A percentile compares a stretch with the other conserved stretches of the same genome.
These are phyloP conservation scores for Aspergillus sclerotialis DNA, from an alignment of 2,329 filamentous ascomycete species.

Conservation along the genomic window DNA sequence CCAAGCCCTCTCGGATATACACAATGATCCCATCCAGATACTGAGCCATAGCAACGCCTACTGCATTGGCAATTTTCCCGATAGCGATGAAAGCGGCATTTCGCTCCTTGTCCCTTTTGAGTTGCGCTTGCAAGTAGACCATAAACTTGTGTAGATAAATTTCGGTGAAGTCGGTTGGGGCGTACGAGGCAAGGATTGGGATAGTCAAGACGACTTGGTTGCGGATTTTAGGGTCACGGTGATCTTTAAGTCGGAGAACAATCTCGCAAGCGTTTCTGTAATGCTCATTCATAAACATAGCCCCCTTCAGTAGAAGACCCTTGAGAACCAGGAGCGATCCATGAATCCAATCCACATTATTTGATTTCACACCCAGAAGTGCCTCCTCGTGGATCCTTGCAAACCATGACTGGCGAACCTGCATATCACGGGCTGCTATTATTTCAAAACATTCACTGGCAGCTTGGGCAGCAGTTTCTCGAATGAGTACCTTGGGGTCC, in stretches of 20 bases:
- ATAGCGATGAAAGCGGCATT: constrained; percentile 95
- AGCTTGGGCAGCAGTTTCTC: constrained; percentile 84
- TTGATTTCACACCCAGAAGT: constrained; percentile 68
- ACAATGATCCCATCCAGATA: constrained; percentile 92
- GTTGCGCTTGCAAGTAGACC: constrained; percentile 86
- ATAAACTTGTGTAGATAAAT: constrained; percentile 92
- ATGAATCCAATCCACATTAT: constrained; percentile 81
- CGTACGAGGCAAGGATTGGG: constrained; percentile 85
- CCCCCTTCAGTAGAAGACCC: constrained; percentile 86
- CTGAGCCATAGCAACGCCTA: constrained; percentile 88
- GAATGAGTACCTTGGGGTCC: constrained; percentile 83
- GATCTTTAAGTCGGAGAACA: constrained; percentile 85
- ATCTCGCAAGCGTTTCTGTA: constrained; percentile 91
- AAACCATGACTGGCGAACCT: constrained; percentile 83
- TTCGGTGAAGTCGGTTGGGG: constrained; percentile 80
- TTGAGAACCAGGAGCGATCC: constrained; percentile 90
- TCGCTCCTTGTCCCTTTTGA: constrained; percentile 90
- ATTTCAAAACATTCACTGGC: constrained; percentile 95
- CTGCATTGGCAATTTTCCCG: constrained; percentile 90
- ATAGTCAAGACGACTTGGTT: constrained; percentile 88
- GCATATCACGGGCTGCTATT: constrained; percentile 83
- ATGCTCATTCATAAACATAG: constrained; percentile 98
- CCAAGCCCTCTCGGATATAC: constrained; percentile 85
- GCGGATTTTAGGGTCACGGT: constrained; percentile 78
- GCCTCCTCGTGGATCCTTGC: constrained; percentile 84